Evolutionary conservation across 495 filamentous ascomycete genomes (phyloP).

Genomic region (Penicillium samsonianum): DNA sequence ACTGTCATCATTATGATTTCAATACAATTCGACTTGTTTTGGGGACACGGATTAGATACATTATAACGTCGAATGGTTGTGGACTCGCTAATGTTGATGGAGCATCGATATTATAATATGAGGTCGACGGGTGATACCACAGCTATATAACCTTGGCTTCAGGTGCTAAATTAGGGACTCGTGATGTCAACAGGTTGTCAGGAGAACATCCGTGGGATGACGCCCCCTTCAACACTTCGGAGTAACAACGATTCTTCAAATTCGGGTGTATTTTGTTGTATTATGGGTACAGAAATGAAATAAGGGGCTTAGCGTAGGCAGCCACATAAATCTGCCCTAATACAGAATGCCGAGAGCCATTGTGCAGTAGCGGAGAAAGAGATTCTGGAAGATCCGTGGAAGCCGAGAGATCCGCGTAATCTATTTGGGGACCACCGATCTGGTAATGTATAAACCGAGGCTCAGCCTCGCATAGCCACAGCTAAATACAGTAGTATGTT

Average conservation of each 20-base stretch:
- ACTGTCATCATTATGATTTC: slow-evolving; percentile 9
- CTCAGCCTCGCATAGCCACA: slow-evolving; percentile 12
- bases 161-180: too few species aligned
- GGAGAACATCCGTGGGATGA: background rate
- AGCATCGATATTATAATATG: background rate
- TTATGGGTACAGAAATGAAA: background rate
- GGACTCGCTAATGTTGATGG: background rate
- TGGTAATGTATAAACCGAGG: background rate
- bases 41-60: background rate
- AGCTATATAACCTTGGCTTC: too few species aligned
- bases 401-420: slow-evolving; percentile 18
- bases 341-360: slow-evolving; percentile 1
- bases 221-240: background rate
- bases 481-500: background rate
- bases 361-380: background rate
- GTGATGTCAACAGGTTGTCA: too few species aligned
- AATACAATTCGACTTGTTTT: background rate
- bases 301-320: slow-evolving; percentile 10
- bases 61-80: background rate
- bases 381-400: slow-evolving; percentile 21
- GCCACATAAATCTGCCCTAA: slow-evolving; percentile 6
- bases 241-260: background rate
- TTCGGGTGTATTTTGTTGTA: background rate
- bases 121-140: too few species aligned
- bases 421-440: background rate